A percentile compares a stretch with the other conserved stretches of the same genome.
phyloP scores from a whole-genome alignment of 345 rosid species.

The Salix caprea region DNA sequence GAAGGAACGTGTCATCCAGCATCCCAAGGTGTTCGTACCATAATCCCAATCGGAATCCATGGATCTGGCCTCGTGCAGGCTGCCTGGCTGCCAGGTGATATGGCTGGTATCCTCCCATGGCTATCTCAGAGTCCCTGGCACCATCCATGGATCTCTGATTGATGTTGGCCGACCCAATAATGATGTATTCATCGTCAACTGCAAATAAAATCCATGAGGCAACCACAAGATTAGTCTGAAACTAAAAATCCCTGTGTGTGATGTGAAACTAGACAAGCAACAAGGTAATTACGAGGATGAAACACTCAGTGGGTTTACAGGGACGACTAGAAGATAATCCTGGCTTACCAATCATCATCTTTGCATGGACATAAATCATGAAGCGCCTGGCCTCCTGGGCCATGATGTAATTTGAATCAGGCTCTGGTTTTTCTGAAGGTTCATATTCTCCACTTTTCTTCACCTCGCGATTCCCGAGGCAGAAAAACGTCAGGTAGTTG shows the following conservation, averaged over 20 bases:
- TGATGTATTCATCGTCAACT: slow-evolving; percentile 98
- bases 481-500: slow-evolving; percentile 84
- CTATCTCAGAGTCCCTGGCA: slow-evolving; percentile 96
- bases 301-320: neutral
- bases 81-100: slow-evolving; percentile 63
- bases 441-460: slow-evolving; percentile 85
- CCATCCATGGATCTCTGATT: slow-evolving; percentile 99
- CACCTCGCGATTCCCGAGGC: slow-evolving; percentile 89
- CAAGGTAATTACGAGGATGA: neutral
- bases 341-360: slow-evolving; percentile 93
- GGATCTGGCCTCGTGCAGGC: slow-evolving; percentile 90
- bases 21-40: slow-evolving; percentile 98
- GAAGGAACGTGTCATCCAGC: slow-evolving; percentile 73
- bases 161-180: slow-evolving; percentile 93
- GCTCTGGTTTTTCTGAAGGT: slow-evolving; percentile 78
- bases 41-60: slow-evolving; percentile 89
- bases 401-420: slow-evolving; percentile 70
- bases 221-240: neutral
- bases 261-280: neutral
- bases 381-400: slow-evolving; percentile 97
- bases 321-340: neutral
- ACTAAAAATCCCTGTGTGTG: neutral
- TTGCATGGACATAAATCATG: slow-evolving; percentile 95
- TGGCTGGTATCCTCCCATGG: slow-evolving; percentile 97
- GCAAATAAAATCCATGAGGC: slow-evolving; percentile 14